Conservation (phyloP, 768 basidiomycete genomes). For the Termitomyces sp. region DNA sequence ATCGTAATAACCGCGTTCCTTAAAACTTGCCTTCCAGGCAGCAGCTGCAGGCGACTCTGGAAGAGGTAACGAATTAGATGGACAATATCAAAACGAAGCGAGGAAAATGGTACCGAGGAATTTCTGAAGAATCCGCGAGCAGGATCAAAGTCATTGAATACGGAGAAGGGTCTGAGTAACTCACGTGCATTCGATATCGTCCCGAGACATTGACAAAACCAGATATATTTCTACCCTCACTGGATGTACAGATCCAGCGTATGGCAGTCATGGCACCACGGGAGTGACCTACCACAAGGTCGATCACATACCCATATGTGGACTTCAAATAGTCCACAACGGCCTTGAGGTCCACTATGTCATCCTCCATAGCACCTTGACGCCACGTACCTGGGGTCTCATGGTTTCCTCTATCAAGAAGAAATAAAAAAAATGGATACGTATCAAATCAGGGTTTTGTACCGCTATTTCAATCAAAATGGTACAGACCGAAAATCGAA, state of each 20-base stretch:
- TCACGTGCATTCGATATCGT: slow-evolving; percentile 74
- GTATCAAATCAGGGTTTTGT: slow-evolving; percentile 1
- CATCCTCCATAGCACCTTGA: slow-evolving; percentile 52
- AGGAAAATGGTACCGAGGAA: slow-evolving; percentile 31
- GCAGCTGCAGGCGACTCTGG: slow-evolving; percentile 26
- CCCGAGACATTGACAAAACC: slow-evolving; percentile 73
- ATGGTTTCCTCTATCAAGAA: slow-evolving; percentile 59
- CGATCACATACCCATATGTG: slow-evolving; percentile 61
- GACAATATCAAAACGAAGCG: slow-evolving; percentile 1
- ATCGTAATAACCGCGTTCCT: slow-evolving; percentile 52
- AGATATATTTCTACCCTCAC: slow-evolving; percentile 49
- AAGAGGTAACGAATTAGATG: not conserved
- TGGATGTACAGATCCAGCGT: slow-evolving; percentile 62
- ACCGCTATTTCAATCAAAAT: not conserved
- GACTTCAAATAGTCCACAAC: slow-evolving; percentile 59
- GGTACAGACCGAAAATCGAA: slow-evolving; percentile 78
- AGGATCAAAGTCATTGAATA: not conserved
- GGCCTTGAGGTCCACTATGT: slow-evolving; percentile 58
- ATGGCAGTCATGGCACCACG: slow-evolving; percentile 66
- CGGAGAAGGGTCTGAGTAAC: slow-evolving; percentile 17
- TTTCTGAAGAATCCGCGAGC: slow-evolving; percentile 25
- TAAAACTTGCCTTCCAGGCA: slow-evolving; percentile 45
- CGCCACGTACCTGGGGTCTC: slow-evolving; percentile 68
- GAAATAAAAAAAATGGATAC: not conserved
- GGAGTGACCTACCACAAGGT: slow-evolving; percentile 73